Percentiles rank a stretch among this genome's conserved stretches.
These are phyloP conservation scores for Rhodotorula sphaerocarpa DNA, from an alignment of 768 basidiomycete species.

Conservation along the genomic window DNA sequence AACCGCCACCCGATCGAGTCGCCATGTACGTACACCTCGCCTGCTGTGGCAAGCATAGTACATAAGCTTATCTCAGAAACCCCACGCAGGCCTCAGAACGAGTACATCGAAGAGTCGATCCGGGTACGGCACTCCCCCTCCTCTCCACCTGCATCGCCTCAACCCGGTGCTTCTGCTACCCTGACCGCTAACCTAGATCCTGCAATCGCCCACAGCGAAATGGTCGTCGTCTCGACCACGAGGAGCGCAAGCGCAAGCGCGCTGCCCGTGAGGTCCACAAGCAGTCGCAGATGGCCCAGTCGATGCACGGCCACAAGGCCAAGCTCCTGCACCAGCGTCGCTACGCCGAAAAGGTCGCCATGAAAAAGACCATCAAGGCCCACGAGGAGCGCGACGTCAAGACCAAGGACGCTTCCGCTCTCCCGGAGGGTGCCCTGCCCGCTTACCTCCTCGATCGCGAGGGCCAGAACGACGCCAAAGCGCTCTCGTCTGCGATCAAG, in stretches of 20 bases:
- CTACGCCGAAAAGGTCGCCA: constrained; percentile 93
- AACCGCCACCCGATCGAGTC: too few relatives aligned
- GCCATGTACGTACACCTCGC: neutral
- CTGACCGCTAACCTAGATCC: too few relatives aligned
- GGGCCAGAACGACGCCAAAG: constrained; percentile 96
- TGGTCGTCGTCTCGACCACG: constrained; percentile 90
- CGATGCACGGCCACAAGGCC: constrained; percentile 90
- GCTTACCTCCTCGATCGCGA: constrained; percentile 94
- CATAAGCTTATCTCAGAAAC: too few relatives aligned
- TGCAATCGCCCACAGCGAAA: constrained; percentile 51
- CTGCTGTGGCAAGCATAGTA: too few relatives aligned
- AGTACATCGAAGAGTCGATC: constrained; percentile 98
- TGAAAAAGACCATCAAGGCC: constrained; percentile 98
- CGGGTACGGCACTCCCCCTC: constrained; percentile 45
- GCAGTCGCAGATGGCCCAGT: constrained; percentile 76
- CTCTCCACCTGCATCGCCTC: neutral
- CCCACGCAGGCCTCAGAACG: constrained; percentile 69
- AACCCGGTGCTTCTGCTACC: neutral
- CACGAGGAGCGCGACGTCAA: constrained; percentile 99
- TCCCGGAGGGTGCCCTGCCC: constrained; percentile 84
- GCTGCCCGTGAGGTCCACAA: constrained; percentile 47
- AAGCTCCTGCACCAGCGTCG: constrained; percentile 96
- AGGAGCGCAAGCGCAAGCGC: constrained; percentile 69
- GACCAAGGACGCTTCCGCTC: constrained; percentile 66
- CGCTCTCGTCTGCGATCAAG: constrained; percentile 89